These are phyloP conservation scores for Pleurozium schreberi DNA, from an alignment of 225 moss, liverwort and hornwort genomes.

Conservation along the genomic window DNA sequence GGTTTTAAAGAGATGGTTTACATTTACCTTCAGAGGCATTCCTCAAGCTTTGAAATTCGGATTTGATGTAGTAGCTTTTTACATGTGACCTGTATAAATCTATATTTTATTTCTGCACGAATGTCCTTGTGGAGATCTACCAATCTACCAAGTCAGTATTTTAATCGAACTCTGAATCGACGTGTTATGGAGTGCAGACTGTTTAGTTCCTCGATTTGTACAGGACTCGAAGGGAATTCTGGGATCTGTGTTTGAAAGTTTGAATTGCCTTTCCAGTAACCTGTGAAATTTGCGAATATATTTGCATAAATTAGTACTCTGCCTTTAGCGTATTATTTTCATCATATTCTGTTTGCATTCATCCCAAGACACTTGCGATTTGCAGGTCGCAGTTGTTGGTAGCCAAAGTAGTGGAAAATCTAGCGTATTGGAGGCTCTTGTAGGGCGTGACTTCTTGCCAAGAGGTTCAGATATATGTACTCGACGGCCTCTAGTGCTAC, in stretches of 20 bases:
- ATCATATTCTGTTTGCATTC: not conserved
- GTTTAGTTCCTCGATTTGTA: not conserved
- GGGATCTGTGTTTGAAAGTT: not conserved
- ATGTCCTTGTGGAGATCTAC: not conserved
- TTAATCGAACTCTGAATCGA: not conserved
- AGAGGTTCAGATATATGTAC: slow-evolving; percentile 98
- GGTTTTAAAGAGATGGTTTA: not conserved
- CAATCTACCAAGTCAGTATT: not conserved
- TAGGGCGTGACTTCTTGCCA: slow-evolving; percentile 95
- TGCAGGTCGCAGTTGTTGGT: slow-evolving; percentile 92
- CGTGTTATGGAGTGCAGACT: not conserved
- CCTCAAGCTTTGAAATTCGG: not conserved
- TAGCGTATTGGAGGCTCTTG: slow-evolving; percentile 94
- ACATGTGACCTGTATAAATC: not conserved
- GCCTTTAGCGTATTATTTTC: not conserved
- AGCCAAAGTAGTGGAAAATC: slow-evolving; percentile 99
- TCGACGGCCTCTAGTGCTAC: slow-evolving; percentile 83
- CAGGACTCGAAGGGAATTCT: not conserved
- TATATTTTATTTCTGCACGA: not conserved
- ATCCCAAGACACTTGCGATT: not conserved
- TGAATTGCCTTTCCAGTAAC: not conserved
- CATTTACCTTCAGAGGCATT: not conserved
- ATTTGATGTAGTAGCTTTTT: not conserved
- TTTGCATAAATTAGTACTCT: not conserved
- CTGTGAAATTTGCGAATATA: not conserved